phyloP scores from a whole-genome alignment of 2,329 filamentous ascomycete genomes.

The Exophiala sp. region DNA sequence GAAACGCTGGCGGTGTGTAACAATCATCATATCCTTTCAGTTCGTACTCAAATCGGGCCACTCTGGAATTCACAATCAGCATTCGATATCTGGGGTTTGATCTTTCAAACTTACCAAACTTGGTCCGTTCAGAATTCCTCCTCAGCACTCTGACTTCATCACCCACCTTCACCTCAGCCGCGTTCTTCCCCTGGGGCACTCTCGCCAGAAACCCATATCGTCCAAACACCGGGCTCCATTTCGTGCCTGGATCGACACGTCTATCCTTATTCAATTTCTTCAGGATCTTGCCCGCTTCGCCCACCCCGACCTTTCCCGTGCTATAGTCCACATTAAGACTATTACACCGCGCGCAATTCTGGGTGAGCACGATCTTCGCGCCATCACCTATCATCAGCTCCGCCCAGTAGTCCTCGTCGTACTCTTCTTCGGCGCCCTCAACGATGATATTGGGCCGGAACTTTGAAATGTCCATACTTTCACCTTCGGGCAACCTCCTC shows the following conservation, averaged over 20 bases:
- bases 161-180: constrained; percentile 50
- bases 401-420: constrained; percentile 71
- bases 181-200: constrained; percentile 30
- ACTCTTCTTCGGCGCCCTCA: constrained; percentile 54
- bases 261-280: constrained; percentile 69
- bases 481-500: constrained; percentile 47
- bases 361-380: constrained; percentile 56
- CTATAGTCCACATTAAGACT: constrained; percentile 70
- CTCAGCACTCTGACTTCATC: constrained; percentile 55
- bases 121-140: constrained; percentile 51
- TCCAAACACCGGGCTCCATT: constrained; percentile 69
- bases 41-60: constrained; percentile 24
- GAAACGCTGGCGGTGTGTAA: too few relatives aligned
- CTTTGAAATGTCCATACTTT: constrained; percentile 61
- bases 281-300: constrained; percentile 59
- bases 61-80: constrained; percentile 12
- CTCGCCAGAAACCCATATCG: constrained; percentile 62
- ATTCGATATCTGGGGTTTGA: background rate
- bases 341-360: constrained; percentile 66
- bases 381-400: constrained; percentile 49
- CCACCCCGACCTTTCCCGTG: constrained; percentile 58
- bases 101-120: constrained; percentile 46
- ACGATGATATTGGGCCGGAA: constrained; percentile 73
- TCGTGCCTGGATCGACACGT: constrained; percentile 65
- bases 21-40: background rate